A percentile compares a stretch with the other conserved stretches of the same genome.
Evolutionary conservation across 495 filamentous ascomycete genomes (phyloP).

Genomic region (Neurospora sp.): DNA sequence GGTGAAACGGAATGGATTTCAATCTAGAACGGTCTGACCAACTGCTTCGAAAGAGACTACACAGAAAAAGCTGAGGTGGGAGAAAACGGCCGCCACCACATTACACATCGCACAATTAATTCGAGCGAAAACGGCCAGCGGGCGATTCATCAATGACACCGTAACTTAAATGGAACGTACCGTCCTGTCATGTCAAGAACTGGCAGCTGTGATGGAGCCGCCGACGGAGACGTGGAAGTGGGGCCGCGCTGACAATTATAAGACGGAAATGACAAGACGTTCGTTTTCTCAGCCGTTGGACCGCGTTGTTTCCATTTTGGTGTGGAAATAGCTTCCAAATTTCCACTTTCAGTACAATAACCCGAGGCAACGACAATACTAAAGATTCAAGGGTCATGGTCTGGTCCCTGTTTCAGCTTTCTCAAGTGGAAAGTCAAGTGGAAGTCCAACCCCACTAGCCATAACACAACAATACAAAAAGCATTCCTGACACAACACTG

Average conservation of each 20-base stretch:
- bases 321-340: not conserved
- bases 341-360: not conserved
- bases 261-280: not conserved
- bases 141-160: not conserved
- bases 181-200: not conserved
- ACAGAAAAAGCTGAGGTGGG: not conserved
- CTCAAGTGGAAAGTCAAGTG: not conserved
- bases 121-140: not conserved
- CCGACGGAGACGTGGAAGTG: not conserved
- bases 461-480: not conserved
- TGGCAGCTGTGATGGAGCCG: not conserved
- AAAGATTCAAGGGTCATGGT: not conserved
- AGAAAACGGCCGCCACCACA: not conserved
- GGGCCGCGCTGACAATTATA: not conserved
- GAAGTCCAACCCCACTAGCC: not conserved
- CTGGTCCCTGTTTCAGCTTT: not conserved
- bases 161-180: not conserved
- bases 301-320: not conserved
- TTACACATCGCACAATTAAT: not conserved
- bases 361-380: not conserved
- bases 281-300: not conserved
- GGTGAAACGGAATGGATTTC: not conserved
- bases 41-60: not conserved
- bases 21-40: not conserved
- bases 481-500: too few species aligned